These are phyloP conservation scores for Biscogniauxia marginata DNA, from an alignment of 2,329 filamentous ascomycete genomes.

Conservation along the genomic window DNA sequence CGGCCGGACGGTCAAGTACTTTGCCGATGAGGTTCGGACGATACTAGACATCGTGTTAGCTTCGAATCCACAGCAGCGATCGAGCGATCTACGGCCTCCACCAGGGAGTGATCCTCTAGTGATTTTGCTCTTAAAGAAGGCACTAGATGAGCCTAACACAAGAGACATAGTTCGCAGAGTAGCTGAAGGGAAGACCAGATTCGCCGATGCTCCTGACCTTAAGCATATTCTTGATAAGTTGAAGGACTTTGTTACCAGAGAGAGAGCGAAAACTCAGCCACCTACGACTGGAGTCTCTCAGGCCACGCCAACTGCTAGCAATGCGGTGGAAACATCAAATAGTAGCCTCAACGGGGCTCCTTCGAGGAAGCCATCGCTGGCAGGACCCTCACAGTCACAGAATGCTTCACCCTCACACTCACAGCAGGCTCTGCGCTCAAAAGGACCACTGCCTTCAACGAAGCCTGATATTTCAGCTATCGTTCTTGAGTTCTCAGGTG, in stretches of 20 bases:
- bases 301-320: slow-evolving; percentile 26
- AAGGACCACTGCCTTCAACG: slow-evolving; percentile 51
- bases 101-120: slow-evolving; percentile 55
- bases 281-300: slow-evolving; percentile 19
- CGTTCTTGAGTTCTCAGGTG: slow-evolving; percentile 66
- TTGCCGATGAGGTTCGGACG: slow-evolving; percentile 55
- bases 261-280: slow-evolving; percentile 27
- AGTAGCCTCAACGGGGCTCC: slow-evolving; percentile 31
- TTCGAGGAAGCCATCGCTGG: slow-evolving; percentile 29
- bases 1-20: slow-evolving; percentile 57
- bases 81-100: slow-evolving; percentile 51
- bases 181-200: slow-evolving; percentile 49
- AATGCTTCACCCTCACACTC: slow-evolving; percentile 36
- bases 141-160: slow-evolving; percentile 50
- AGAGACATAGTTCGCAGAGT: slow-evolving; percentile 54
- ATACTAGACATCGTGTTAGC: slow-evolving; percentile 59
- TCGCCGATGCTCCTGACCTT: slow-evolving; percentile 53
- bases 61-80: slow-evolving; percentile 57
- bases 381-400: slow-evolving; percentile 16
- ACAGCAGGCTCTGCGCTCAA: slow-evolving; percentile 58
- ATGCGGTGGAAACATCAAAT: slow-evolving; percentile 29
- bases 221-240: slow-evolving; percentile 52
- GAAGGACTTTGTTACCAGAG: slow-evolving; percentile 41
- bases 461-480: slow-evolving; percentile 65
- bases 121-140: slow-evolving; percentile 56